These are phyloP conservation scores for Xylaria sp. DNA, from an alignment of 2,329 filamentous ascomycete genomes.

Conservation along the genomic window DNA sequence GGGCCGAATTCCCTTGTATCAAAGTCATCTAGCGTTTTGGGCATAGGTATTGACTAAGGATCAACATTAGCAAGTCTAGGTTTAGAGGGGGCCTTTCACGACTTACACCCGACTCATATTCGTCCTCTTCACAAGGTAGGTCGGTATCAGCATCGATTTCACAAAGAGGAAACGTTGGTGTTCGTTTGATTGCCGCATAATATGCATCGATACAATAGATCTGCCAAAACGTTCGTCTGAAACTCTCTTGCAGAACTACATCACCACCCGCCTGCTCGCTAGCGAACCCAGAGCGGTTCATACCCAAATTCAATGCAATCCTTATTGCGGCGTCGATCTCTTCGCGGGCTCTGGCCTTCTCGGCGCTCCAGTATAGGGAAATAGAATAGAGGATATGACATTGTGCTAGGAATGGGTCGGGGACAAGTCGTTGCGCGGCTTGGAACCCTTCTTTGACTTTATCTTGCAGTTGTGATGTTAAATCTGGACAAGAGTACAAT, in stretches of 20 bases:
- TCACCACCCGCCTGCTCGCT: slow-evolving; percentile 29
- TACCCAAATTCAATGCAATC: slow-evolving; percentile 31
- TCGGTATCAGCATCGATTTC: slow-evolving; percentile 35
- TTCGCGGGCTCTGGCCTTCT: slow-evolving; percentile 28
- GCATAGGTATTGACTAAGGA: slow-evolving; percentile 34
- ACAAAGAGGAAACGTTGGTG: slow-evolving; percentile 31
- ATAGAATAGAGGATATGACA: slow-evolving; percentile 38
- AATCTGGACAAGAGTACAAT: slow-evolving; percentile 28
- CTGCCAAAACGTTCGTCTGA: slow-evolving; percentile 37
- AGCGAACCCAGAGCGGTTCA: slow-evolving; percentile 32
- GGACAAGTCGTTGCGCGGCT: slow-evolving; percentile 12
- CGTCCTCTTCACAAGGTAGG: slow-evolving; percentile 39
- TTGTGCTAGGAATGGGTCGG: slow-evolving; percentile 36
- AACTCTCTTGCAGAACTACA: slow-evolving; percentile 31
- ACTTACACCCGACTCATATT: slow-evolving; percentile 40
- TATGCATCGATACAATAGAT: slow-evolving; percentile 38
- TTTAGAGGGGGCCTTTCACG: background rate
- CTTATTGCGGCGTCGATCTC: slow-evolving; percentile 36
- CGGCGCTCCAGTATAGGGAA: slow-evolving; percentile 30
- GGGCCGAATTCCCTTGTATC: slow-evolving; percentile 36
- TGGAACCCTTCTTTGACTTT: slow-evolving; percentile 31
- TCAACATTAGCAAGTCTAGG: background rate
- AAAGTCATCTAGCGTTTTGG: slow-evolving; percentile 38
- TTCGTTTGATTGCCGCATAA: slow-evolving; percentile 38
- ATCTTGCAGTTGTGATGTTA: slow-evolving; percentile 28